phyloP scores from a whole-genome alignment of 2,329 filamentous ascomycete species.

The Ceratocystiopsis minuta region DNA sequence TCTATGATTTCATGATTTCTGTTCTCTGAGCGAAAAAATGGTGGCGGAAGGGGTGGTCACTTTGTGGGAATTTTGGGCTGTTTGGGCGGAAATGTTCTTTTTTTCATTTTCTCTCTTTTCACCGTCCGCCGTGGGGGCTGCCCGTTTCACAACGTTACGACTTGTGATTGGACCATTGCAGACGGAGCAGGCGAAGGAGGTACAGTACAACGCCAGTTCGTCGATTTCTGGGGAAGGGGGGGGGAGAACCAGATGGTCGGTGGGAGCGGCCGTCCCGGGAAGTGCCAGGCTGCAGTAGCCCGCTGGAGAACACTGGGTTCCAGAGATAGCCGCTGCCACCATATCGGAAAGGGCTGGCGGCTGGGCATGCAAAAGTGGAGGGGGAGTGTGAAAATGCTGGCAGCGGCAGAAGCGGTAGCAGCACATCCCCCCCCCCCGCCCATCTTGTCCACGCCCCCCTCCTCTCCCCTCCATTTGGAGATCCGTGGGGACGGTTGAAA shows the following conservation, averaged over 20 bases:
- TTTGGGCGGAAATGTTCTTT: neutral
- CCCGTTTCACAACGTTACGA: conserved; percentile 29
- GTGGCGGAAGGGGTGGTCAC: too few relatives aligned
- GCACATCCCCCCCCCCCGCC: too few relatives aligned
- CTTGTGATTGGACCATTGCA: conserved; percentile 33
- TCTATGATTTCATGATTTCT: too few relatives aligned
- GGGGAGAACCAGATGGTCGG: conserved; percentile 8
- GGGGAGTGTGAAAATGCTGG: neutral
- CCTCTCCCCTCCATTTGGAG: too few relatives aligned
- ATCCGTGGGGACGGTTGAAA: too few relatives aligned
- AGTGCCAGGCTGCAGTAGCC: conserved; percentile 15
- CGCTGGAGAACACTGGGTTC: conserved; percentile 1
- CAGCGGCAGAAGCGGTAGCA: too few relatives aligned
- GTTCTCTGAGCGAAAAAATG: too few relatives aligned
- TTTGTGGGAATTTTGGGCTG: neutral
- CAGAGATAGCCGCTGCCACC: neutral
- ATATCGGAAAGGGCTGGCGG: neutral
- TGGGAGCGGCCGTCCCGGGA: conserved; percentile 3
- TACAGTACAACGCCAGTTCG: conserved; percentile 19
- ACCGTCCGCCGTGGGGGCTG: conserved; percentile 10
- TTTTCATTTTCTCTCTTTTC: neutral
- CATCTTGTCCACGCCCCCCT: too few relatives aligned
- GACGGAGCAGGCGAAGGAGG: conserved; percentile 19
- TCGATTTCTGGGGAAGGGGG: conserved; percentile 2
- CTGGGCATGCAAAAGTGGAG: neutral